Evolutionary conservation across 805 yeast genomes (phyloP).

Genomic region (Candida tallmaniae): DNA sequence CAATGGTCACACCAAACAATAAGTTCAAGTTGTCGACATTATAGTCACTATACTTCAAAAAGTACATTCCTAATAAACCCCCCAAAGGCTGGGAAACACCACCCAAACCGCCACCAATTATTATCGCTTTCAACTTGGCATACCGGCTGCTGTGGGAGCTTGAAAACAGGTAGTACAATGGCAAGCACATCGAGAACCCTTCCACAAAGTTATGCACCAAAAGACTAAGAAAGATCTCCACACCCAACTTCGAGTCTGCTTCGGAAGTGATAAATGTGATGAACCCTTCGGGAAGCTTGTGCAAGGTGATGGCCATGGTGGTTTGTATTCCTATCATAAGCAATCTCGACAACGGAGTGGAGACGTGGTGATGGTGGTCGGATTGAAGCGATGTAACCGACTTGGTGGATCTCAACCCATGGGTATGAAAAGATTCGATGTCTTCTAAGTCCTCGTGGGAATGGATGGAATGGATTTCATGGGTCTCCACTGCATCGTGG

Average conservation of each 20-base stretch:
- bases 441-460: neutral
- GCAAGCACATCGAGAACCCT: conserved; percentile 91
- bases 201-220: conserved; percentile 89
- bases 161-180: conserved; percentile 70
- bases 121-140: conserved; percentile 52
- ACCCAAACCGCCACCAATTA: conserved; percentile 66
- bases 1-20: conserved; percentile 60
- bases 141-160: conserved; percentile 31
- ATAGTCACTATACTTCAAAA: conserved; percentile 35
- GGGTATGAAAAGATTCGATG: neutral
- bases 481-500: conserved; percentile 1
- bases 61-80: conserved; percentile 63
- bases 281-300: conserved; percentile 94
- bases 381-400: conserved; percentile 19
- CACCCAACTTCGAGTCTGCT: conserved; percentile 57
- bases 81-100: conserved; percentile 89
- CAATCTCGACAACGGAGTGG: conserved; percentile 72
- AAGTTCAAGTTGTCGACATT: conserved; percentile 31
- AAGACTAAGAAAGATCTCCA: conserved; percentile 77
- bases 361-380: conserved; percentile 76
- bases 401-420: conserved; percentile 4
- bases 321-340: conserved; percentile 89
- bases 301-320: conserved; percentile 78
- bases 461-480: conserved; percentile 9
- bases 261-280: conserved; percentile 79